Base-by-base conservation (phyloP, 257 asterid species). In the Lavandula angustifolia region DNA sequence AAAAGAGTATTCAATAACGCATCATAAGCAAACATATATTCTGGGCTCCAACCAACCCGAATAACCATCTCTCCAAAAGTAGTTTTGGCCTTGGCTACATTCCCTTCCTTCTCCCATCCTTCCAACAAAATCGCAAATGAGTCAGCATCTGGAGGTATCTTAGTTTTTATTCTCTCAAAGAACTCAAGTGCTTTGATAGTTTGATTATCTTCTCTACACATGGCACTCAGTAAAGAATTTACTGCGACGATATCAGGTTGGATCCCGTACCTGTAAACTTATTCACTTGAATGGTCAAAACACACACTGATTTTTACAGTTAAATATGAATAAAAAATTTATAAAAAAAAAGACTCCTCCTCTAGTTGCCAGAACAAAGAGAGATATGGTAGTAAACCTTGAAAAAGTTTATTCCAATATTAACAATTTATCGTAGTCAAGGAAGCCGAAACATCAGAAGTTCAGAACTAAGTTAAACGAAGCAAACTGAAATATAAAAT, bases 21-120 rank as follows among this genome's bases (percentile, higher is more conserved):
- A 71, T 78, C 85, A 52, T 85, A 87, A 6, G 90, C 95, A 73
- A 78, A 77, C 67, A 80, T 67, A 58, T 82, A 71, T 32, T 76
- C 66, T 2, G 90, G 84, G 67, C 80, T 81, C 95, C 95, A 87
- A 29, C 92, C 92, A 57, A 87, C 82, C 46, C 81, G 85, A 62
- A 80, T 76, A 66, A 83, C 90, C 92, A 85, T 85, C 78, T 87
- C 87, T 12, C 90, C 85, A 51, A 87, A 87, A 12, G 89, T 87
- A 56, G 40, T 70, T 71, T 80, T 85, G 8, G 92, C 92, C 74
- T 75, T 76, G 37, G 74, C 80, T 9, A 67, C 79, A 61, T 83
- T 83, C 49, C 90, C 92, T 73, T 87, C 90, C 79, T 81, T 87
- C 73, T 87, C 90, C 84, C 87, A 85, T 9, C 88, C 92, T 77